Conservation (phyloP, 1,139 yeast species). For the Saccharomyces uvarum region DNA sequence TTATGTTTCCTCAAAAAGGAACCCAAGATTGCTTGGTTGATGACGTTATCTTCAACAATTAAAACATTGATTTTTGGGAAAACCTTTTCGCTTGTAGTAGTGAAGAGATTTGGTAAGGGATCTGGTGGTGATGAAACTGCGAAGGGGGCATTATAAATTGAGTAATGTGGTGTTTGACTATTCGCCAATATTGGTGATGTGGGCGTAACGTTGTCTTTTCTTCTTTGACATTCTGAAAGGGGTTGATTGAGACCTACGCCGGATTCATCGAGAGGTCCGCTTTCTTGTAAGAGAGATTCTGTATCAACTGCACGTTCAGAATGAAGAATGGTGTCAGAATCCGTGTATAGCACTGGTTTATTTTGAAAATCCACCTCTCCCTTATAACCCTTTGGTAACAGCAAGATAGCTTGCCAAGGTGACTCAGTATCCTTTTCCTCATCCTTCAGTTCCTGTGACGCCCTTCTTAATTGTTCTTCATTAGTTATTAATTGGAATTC, state of each 20-base stretch:
- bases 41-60: conserved; percentile 92
- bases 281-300: background rate
- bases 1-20: conserved; percentile 84
- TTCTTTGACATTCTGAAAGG: conserved; percentile 7
- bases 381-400: conserved; percentile 24
- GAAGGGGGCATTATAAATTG: background rate
- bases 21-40: conserved; percentile 86
- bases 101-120: conserved; percentile 6
- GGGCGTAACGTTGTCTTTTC: conserved; percentile 1
- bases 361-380: conserved; percentile 12
- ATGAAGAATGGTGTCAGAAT: conserved; percentile 1
- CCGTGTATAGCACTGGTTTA: background rate
- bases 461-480: conserved; percentile 20
- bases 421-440: conserved; percentile 13
- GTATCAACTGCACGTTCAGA: background rate
- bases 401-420: conserved; percentile 25
- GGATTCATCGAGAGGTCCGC: conserved; percentile 14
- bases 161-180: background rate
- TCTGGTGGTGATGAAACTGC: conserved; percentile 1
- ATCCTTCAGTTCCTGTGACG: conserved; percentile 14
- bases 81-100: conserved; percentile 27
- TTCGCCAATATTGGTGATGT: conserved; percentile 2
- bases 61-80: conserved; percentile 79
- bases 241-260: conserved; percentile 19
- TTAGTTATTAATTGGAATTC: conserved; percentile 19